These are phyloP conservation scores for Scedosporium aurantiacum DNA, from an alignment of 2,329 filamentous ascomycete genomes.

Conservation along the genomic window DNA sequence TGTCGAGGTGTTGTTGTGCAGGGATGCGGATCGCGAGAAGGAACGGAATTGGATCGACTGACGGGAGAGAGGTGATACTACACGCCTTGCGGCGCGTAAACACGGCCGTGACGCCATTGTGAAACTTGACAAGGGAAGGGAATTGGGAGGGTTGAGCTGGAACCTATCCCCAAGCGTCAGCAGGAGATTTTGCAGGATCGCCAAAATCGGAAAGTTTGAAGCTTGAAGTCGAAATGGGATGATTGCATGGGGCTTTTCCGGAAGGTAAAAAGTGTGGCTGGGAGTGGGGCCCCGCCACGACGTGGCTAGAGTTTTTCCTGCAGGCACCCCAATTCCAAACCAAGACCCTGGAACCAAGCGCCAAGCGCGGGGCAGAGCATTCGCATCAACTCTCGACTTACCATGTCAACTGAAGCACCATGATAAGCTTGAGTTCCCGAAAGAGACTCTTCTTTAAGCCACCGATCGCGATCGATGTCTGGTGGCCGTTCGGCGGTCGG, in stretches of 20 bases:
- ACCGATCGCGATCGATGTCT: too few species aligned
- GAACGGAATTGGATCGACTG: conserved; percentile 8
- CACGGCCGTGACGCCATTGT: conserved; percentile 6
- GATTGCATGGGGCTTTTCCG: background rate
- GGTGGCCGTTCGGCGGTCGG: background rate
- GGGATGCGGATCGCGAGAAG: conserved; percentile 7
- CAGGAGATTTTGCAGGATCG: background rate
- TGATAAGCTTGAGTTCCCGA: background rate
- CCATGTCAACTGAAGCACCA: background rate
- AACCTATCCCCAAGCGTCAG: background rate
- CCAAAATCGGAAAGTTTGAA: background rate
- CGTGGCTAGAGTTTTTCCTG: background rate
- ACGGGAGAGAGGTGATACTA: background rate
- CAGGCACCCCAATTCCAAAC: background rate
- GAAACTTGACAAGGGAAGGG: background rate
- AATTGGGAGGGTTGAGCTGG: background rate
- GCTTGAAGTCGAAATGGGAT: background rate
- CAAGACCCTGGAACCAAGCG: background rate
- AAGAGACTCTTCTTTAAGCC: too few species aligned
- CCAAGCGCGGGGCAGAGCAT: background rate
- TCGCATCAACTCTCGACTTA: background rate
- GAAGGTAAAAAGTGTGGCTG: background rate
- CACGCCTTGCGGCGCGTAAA: conserved; percentile 8
- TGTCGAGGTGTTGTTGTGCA: conserved; percentile 11
- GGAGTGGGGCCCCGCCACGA: background rate